phyloP scores from a whole-genome alignment of 306 rosid genomes.

The Gynostemma pentaphyllum region DNA sequence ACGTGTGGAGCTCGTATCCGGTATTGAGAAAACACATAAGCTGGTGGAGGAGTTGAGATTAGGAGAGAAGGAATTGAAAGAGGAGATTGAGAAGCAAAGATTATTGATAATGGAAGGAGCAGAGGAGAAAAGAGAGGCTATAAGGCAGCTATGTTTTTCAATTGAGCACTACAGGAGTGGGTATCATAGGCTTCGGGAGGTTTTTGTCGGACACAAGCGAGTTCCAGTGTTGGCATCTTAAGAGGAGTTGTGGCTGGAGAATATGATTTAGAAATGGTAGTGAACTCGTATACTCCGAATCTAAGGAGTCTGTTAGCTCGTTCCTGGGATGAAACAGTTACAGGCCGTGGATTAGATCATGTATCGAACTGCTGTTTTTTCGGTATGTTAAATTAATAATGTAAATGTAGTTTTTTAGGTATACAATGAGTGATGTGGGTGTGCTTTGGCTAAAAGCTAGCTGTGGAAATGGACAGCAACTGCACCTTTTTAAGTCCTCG shows the following conservation, averaged over 20 bases:
- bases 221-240: slow-evolving; percentile 54
- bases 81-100: slow-evolving; percentile 60
- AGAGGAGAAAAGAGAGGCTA: slow-evolving; percentile 84
- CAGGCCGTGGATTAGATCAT: background rate
- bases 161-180: slow-evolving; percentile 67
- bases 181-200: slow-evolving; percentile 49
- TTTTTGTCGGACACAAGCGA: slow-evolving; percentile 37
- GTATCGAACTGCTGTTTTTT: background rate
- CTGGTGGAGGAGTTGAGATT: slow-evolving; percentile 35
- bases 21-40: slow-evolving; percentile 34
- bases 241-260: background rate
- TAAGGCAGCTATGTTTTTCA: slow-evolving; percentile 82
- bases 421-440: background rate
- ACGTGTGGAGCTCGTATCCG: slow-evolving; percentile 30
- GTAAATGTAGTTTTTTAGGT: slow-evolving; percentile 5
- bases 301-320: background rate
- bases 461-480: background rate
- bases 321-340: background rate
- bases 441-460: background rate
- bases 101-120: slow-evolving; percentile 49
- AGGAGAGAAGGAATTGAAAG: slow-evolving; percentile 42
- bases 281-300: background rate
- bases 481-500: background rate
- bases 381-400: slow-evolving; percentile 1
- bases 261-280: background rate